Conservation (phyloP, 129 eudicot genomes). For the Saussurea involucrata region DNA sequence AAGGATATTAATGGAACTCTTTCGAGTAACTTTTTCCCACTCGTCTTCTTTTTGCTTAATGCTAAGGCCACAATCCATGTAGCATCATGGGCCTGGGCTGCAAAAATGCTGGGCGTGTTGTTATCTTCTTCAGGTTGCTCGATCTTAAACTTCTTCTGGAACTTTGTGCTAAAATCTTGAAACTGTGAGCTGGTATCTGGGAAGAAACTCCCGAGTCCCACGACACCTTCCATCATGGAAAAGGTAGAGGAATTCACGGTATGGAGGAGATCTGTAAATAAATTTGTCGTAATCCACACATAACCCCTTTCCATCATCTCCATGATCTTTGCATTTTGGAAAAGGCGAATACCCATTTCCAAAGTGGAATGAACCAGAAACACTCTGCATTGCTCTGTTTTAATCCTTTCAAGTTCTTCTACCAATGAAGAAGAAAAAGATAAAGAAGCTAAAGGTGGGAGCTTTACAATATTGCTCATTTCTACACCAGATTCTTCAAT, state of each 20-base stretch:
- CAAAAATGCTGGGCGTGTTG: constrained; percentile 39
- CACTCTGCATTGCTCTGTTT: constrained; percentile 36
- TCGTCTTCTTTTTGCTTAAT: constrained; percentile 4
- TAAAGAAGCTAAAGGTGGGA: constrained; percentile 28
- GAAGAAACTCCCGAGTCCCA: constrained; percentile 48
- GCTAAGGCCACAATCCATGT: constrained; percentile 28
- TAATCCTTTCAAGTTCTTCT: constrained; percentile 38
- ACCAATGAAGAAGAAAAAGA: constrained; percentile 21
- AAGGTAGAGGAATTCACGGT: constrained; percentile 29
- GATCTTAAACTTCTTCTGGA: constrained; percentile 17
- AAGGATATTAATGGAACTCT: neutral
- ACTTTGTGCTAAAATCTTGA: constrained; percentile 32
- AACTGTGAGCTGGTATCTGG: neutral
- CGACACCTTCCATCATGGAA: constrained; percentile 53
- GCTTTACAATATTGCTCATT: constrained; percentile 28
- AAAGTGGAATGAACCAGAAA: constrained; percentile 52
- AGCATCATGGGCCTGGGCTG: constrained; percentile 43
- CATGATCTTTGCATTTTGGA: constrained; percentile 36
- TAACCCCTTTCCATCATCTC: constrained; percentile 57
- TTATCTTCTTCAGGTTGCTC: constrained; percentile 36
- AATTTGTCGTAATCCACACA: constrained; percentile 48
- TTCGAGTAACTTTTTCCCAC: neutral
- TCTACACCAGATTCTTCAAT: constrained; percentile 19
- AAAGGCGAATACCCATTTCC: constrained; percentile 29
- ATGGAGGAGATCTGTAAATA: constrained; percentile 35